Evolutionary conservation across 1,139 yeast genomes (phyloP).

Genomic region (Wickerhamiella infanticola): DNA sequence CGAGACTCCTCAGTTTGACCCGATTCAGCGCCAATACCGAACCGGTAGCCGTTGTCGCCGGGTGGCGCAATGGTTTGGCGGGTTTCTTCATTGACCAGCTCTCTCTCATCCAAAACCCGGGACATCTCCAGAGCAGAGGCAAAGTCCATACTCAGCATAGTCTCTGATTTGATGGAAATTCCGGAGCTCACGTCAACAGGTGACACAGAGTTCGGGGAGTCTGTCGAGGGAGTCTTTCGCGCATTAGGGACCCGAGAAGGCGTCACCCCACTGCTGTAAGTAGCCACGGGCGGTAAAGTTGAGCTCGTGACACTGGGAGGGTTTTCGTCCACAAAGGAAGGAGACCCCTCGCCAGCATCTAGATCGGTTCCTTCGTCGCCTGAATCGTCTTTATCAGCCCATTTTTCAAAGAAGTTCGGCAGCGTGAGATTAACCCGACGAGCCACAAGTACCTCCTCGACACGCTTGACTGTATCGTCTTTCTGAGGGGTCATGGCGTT

Average conservation of each 20-base stretch:
- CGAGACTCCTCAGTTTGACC: neutral
- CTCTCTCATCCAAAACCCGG: neutral
- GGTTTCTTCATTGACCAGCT: neutral
- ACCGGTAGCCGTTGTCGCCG: neutral
- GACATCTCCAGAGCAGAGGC: neutral
- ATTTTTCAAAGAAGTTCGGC: constrained; percentile 8
- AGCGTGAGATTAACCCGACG: constrained; percentile 4
- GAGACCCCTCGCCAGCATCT: neutral
- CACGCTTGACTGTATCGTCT: constrained; percentile 3
- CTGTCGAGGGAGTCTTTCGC: neutral
- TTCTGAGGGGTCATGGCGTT: constrained; percentile 1
- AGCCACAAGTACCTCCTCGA: constrained; percentile 7
- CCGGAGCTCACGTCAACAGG: neutral
- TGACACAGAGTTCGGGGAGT: neutral
- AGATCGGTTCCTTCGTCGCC: neutral
- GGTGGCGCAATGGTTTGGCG: neutral
- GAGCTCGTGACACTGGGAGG: neutral
- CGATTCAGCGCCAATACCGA: neutral
- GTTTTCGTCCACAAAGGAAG: neutral
- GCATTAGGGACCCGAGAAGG: neutral
- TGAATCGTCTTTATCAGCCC: neutral
- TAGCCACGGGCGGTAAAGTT: neutral
- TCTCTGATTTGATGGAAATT: neutral
- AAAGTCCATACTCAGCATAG: neutral
- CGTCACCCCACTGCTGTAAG: neutral